Percentiles rank a stretch among this genome's conserved stretches.
Evolutionary conservation across 208 protist genomes (phyloP).

Genomic region (Crithidia bombi): DNA sequence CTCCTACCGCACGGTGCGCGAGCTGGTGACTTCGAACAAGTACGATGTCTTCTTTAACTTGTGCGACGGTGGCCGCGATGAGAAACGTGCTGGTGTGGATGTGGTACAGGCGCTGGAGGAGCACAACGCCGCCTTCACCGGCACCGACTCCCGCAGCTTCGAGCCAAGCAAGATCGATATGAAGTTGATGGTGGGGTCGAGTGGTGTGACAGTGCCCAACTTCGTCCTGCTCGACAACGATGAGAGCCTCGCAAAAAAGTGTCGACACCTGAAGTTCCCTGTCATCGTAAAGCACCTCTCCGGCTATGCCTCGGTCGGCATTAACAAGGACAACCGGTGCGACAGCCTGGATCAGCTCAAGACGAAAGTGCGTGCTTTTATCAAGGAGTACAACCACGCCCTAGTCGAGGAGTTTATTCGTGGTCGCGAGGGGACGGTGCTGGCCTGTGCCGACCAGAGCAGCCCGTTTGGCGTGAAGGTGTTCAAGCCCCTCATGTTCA

Average conservation of each 20-base stretch:
- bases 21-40: constrained; percentile 80
- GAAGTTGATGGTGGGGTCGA: constrained; percentile 85
- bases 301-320: constrained; percentile 88
- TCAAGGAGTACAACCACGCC: constrained; percentile 83
- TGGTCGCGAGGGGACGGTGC: constrained; percentile 84
- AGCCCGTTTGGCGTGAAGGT: constrained; percentile 83
- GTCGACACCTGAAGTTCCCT: constrained; percentile 82
- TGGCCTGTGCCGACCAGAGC: constrained; percentile 70
- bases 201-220: constrained; percentile 79
- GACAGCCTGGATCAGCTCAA: constrained; percentile 81
- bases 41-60: constrained; percentile 92
- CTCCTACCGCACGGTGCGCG: constrained; percentile 70
- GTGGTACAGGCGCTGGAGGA: constrained; percentile 87
- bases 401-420: constrained; percentile 91
- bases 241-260: constrained; percentile 80
- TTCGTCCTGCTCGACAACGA: constrained; percentile 80
- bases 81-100: constrained; percentile 83
- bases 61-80: constrained; percentile 87
- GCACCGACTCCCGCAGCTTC: constrained; percentile 83
- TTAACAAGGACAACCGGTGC: constrained; percentile 86
- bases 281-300: constrained; percentile 92
- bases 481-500: constrained; percentile 88
- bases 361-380: constrained; percentile 62
- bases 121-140: constrained; percentile 89
- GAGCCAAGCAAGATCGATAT: constrained; percentile 91